Evolutionary conservation across 257 asterid genomes (phyloP).

Genomic region (Hygrophila difformis): DNA sequence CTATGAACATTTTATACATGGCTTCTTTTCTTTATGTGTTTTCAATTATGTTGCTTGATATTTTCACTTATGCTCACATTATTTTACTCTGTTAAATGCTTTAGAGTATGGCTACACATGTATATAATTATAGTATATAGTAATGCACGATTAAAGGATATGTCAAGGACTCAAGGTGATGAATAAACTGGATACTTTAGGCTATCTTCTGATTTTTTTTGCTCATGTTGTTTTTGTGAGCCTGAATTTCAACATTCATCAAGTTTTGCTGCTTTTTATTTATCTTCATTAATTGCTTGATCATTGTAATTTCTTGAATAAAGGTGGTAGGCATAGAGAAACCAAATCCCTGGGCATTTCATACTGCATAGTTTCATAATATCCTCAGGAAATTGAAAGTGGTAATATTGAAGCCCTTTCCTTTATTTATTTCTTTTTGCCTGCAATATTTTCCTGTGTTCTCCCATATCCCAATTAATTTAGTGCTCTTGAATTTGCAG

Average conservation of each 20-base stretch:
- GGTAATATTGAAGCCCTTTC: conserved; percentile 26
- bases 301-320: conserved; percentile 15
- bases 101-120: too few relatives aligned
- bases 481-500: conserved; percentile 32
- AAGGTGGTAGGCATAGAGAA: conserved; percentile 80
- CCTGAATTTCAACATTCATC: not conserved
- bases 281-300: too few relatives aligned
- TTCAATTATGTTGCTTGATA: too few relatives aligned
- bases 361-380: conserved; percentile 84
- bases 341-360: conserved; percentile 92
- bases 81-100: too few relatives aligned
- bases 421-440: not conserved
- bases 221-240: not conserved
- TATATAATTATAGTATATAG: too few relatives aligned
- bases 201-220: conserved; percentile 23
- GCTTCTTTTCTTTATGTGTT: too few relatives aligned
- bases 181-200: conserved; percentile 85
- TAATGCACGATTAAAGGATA: conserved; percentile 95
- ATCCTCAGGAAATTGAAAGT: conserved; percentile 90
- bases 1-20: too few relatives aligned
- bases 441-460: not conserved
- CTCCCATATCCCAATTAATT: too few relatives aligned
- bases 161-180: conserved; percentile 68
- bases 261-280: not conserved
- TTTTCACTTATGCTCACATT: too few relatives aligned